Base-by-base conservation (phyloP, 2,329 filamentous ascomycete genomes). In the Colletotrichum sp. region DNA sequence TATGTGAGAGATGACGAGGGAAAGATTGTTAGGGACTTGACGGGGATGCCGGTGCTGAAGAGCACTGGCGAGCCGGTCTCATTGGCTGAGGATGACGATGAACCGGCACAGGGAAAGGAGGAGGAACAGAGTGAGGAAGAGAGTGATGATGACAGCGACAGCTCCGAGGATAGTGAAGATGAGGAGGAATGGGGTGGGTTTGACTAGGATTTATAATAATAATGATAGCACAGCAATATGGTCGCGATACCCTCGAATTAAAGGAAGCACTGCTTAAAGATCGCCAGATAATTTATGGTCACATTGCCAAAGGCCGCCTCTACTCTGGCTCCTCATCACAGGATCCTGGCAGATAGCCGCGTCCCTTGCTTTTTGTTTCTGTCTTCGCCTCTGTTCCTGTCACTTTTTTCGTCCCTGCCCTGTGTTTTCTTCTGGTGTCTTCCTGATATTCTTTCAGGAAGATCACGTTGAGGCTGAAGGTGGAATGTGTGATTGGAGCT, bases 1-100 rank as follows among this genome's bases (percentile, higher is more conserved):
- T 87, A 90, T 66, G 83, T 90, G 69, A 84, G 91, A 77, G 91
- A 91, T 78, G 88, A 89, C 32, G 86, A 88, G 64, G 91, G 92
- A 1, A 87, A 85, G 77, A 85, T 92, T 66, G 85, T 88, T 5
- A 82, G 85, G 77, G 85, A 88, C 75, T 62, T 83, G 73, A 80
- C 82, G 77, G 85, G 84, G 21, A 84, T 83, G 83, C 84, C 83
- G 10, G 79, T 86, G 8, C 76, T 84, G 70, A 84, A 83, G 78
- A 79, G 81, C 3, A 86, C 84, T 15, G 85, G 83, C 3, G 78
- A 77, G 72, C 76, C 80, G 9, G 78, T 86, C 4, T 69, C 73
- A 3, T 71, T 85, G 68, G 62, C 58, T 8, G 71, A 61, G 12
- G 71, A 78, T 28, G 64, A 66, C 8, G 79, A 79, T 30, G 79